Base-by-base conservation (phyloP, 1,284 basidiomycete genomes). In the Ceratobasidium sp. region DNA sequence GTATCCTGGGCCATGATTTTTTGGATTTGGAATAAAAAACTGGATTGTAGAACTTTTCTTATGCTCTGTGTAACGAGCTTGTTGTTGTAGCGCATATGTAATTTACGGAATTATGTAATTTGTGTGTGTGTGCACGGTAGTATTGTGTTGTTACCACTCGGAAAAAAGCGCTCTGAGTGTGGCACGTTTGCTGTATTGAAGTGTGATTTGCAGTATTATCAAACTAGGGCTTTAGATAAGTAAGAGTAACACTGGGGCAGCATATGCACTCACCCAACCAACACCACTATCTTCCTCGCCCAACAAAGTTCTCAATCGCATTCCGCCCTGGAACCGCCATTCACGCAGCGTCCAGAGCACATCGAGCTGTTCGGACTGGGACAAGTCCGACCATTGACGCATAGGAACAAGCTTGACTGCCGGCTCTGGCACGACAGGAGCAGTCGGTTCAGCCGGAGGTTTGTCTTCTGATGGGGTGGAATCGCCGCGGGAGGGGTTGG, bases 291-390 rank as follows among this genome's bases (percentile, higher is more conserved):
- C 93, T 79, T 95, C 94, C 77, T 87, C 89, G 83, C 91, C 93
- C 93, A 95, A 95, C 67, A 92, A 84, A 46, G 86, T 87, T 72
- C 94, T 87, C 33, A 95, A 79, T 72, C 92, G 88, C 78, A 87
- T 86, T 7, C 92, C 89, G 81, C 93, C 93, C 76, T 94, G 92
- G 81, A 95, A 95, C 81, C 94, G 93, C 94, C 94, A 95, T 84
- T 95, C 94, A 33, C 88, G 88, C 69, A 95, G 85, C 15, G 89
- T 86, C 81, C 94, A 89, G 79, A 97, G 86, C 10, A 92, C 90
- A 80, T 97, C 94, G 60, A 97, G 88, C 83, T 94, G 95, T 55
- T 88, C 87, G 75, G 94, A 88, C 87, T 92, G 91, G 13, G 90
- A 86, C 20, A 95, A 88, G 64, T 91, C 87, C 53, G 90, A 85